Evolutionary conservation across 140 eudicot genomes (phyloP).

Genomic region (Bidens hawaiensis): DNA sequence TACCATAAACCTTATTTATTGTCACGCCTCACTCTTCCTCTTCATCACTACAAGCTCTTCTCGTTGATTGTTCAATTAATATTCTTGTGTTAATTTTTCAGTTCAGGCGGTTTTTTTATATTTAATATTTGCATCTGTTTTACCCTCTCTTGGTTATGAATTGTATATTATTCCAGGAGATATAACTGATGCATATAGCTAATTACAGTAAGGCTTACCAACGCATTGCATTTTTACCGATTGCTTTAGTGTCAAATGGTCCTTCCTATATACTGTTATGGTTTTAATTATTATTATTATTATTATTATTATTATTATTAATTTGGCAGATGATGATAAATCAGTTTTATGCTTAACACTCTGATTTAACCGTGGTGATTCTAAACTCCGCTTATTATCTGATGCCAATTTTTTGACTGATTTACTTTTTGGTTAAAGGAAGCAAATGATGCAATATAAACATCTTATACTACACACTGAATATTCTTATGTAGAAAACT

Average conservation of each 20-base stretch:
- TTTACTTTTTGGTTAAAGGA: background rate
- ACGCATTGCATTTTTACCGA: slow-evolving; percentile 54
- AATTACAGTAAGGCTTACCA: slow-evolving; percentile 70
- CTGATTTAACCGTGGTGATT: slow-evolving; percentile 56
- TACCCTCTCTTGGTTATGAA: slow-evolving; percentile 58
- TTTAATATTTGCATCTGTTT: slow-evolving; percentile 58
- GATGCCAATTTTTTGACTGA: slow-evolving; percentile 35
- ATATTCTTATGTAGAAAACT: slow-evolving; percentile 38
- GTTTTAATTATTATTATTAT: background rate
- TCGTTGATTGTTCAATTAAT: background rate
- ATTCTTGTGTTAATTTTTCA: too few species aligned
- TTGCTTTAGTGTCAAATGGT: slow-evolving; percentile 88
- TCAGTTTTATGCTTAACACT: slow-evolving; percentile 68
- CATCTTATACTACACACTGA: slow-evolving; percentile 65
- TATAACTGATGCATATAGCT: slow-evolving; percentile 73
- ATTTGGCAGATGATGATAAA: slow-evolving; percentile 54
- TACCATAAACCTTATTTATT: slow-evolving; percentile 32
- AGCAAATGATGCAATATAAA: slow-evolving; percentile 47
- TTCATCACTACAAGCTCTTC: background rate
- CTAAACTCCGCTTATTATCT: slow-evolving; percentile 77
- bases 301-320: background rate
- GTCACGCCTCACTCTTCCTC: background rate
- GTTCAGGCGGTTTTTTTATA: background rate
- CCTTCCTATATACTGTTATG: slow-evolving; percentile 34
- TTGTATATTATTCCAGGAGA: slow-evolving; percentile 38